Conservation (phyloP, 768 basidiomycete genomes). For the Leccinum olivaceopallidum region DNA sequence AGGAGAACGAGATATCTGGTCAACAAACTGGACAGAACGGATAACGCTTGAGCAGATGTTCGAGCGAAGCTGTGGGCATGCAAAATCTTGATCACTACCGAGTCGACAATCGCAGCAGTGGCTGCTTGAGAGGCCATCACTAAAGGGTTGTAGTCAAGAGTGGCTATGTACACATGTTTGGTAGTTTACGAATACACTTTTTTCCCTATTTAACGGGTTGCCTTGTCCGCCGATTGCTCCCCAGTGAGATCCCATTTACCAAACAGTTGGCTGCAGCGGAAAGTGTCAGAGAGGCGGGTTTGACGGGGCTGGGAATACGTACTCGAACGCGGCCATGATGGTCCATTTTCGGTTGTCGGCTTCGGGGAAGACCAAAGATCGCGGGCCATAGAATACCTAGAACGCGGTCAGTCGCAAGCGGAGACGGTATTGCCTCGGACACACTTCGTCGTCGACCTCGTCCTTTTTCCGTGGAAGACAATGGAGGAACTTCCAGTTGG, state of each 20-base stretch:
- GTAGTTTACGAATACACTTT: slow-evolving; percentile 1
- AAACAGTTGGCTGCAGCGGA: slow-evolving; percentile 34
- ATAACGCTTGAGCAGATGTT: slow-evolving; percentile 69
- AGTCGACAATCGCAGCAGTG: slow-evolving; percentile 63
- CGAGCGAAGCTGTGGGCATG: slow-evolving; percentile 79
- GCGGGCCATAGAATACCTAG: slow-evolving; percentile 90
- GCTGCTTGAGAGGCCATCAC: slow-evolving; percentile 42
- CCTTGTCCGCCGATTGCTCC: slow-evolving; percentile 19
- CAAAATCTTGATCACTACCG: slow-evolving; percentile 65
- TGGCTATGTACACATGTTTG: slow-evolving; percentile 10
- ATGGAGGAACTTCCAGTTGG: slow-evolving; percentile 93
- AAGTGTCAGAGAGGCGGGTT: slow-evolving; percentile 7
- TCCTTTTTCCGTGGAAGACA: slow-evolving; percentile 91
- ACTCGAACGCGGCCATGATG: slow-evolving; percentile 92
- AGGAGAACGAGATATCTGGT: slow-evolving; percentile 71
- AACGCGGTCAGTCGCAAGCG: neutral
- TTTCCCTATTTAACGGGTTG: neutral
- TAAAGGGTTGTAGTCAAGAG: neutral
- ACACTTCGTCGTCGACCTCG: slow-evolving; percentile 95
- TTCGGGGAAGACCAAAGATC: slow-evolving; percentile 91
- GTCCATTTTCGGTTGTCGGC: slow-evolving; percentile 98
- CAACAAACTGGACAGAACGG: slow-evolving; percentile 73
- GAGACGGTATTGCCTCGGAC: slow-evolving; percentile 2
- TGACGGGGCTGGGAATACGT: slow-evolving; percentile 33
- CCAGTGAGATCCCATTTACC: slow-evolving; percentile 46